phyloP scores from a whole-genome alignment of 169 alveolate species.

The Cyclospora cayetanensis region DNA sequence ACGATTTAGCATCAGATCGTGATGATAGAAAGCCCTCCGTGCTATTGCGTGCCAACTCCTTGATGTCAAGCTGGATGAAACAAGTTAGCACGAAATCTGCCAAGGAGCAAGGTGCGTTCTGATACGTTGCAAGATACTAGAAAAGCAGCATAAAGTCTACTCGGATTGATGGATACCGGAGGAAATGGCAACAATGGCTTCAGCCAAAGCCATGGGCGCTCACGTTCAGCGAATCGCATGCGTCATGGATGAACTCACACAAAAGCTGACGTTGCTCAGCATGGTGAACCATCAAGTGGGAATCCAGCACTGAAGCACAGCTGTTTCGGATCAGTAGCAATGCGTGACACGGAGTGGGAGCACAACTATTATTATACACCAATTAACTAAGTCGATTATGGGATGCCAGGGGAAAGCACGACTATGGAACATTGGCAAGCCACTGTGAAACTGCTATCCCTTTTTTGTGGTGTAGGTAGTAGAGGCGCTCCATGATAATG shows the following conservation, averaged over 20 bases:
- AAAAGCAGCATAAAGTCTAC: no score
- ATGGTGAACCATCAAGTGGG: constrained; percentile 61
- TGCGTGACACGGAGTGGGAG: not conserved
- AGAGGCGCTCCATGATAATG: constrained; percentile 63
- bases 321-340: not conserved
- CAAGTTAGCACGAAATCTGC: no score
- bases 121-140: no score
- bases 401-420: no score
- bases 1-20: no score
- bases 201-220: constrained; percentile 58
- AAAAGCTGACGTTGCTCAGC: constrained; percentile 68
- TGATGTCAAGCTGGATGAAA: no score
- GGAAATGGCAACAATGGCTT: constrained; percentile 48
- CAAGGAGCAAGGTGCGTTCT: no score
- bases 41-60: no score
- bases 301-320: not conserved
- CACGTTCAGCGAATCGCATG: constrained; percentile 72
- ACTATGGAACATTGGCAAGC: no score
- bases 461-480: constrained; percentile 35
- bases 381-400: not conserved
- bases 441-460: no score
- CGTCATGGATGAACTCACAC: constrained; percentile 68
- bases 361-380: not conserved
- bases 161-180: no score
- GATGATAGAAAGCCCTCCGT: no score